phyloP scores from a whole-genome alignment of 495 filamentous ascomycete genomes.

The Penicillium bialowiezense region DNA sequence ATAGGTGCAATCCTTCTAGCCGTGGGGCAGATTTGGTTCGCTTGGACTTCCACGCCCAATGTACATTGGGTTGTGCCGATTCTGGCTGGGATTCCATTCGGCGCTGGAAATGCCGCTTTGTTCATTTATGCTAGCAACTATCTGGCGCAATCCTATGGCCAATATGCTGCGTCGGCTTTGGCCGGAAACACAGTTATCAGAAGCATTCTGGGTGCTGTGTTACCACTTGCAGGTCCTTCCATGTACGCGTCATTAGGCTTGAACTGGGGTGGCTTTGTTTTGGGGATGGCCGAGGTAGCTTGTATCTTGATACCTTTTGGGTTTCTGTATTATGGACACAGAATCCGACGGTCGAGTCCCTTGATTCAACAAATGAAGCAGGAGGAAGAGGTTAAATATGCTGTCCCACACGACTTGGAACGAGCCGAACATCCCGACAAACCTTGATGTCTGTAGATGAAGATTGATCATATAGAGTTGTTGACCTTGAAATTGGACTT shows the following conservation, averaged over 20 bases:
- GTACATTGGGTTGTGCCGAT: constrained; percentile 77
- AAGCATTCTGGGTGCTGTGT: constrained; percentile 60
- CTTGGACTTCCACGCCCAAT: constrained; percentile 69
- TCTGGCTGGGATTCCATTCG: constrained; percentile 71
- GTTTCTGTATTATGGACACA: neutral
- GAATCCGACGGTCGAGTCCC: neutral
- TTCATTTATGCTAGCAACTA: constrained; percentile 82
- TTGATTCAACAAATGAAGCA: neutral
- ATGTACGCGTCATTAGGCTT: constrained; percentile 67
- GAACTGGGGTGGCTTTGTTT: constrained; percentile 67
- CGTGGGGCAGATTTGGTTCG: constrained; percentile 69
- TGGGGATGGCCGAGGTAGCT: neutral
- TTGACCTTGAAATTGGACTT: too few relatives aligned
- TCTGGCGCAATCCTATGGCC: constrained; percentile 68
- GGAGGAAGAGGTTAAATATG: too few relatives aligned
- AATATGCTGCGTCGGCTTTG: constrained; percentile 71
- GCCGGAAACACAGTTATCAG: constrained; percentile 69
- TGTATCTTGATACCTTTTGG: neutral
- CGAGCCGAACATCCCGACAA: too few relatives aligned
- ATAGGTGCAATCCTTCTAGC: constrained; percentile 64
- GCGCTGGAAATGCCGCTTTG: constrained; percentile 65
- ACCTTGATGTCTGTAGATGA: too few relatives aligned
- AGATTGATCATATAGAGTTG: too few relatives aligned
- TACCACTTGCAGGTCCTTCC: constrained; percentile 69
- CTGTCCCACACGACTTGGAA: too few relatives aligned